Conservation (phyloP, 2,329 filamentous ascomycete genomes). For the Alternaria atra region DNA sequence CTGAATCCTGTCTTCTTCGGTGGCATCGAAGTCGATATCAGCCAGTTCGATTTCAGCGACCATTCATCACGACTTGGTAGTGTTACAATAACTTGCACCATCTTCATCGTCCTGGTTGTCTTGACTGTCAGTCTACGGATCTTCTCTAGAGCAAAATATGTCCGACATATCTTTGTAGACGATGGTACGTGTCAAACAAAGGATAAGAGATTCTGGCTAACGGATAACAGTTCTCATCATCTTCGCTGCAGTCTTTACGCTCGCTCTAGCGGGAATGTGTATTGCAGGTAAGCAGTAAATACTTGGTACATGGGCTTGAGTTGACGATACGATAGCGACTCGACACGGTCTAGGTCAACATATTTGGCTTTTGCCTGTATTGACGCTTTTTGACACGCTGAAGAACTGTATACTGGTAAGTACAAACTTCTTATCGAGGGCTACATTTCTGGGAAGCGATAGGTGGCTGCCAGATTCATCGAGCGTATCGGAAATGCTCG, state of each 20-base stretch:
- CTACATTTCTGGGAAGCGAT: neutral
- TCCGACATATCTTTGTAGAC: conserved; percentile 35
- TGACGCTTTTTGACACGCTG: conserved; percentile 20
- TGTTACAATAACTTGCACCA: conserved; percentile 26
- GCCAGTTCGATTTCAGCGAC: conserved; percentile 33
- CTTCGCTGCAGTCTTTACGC: conserved; percentile 33
- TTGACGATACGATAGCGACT: conserved; percentile 24
- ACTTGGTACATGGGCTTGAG: neutral
- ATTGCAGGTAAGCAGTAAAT: conserved; percentile 31
- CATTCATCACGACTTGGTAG: conserved; percentile 24
- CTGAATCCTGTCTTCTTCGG: conserved; percentile 12
- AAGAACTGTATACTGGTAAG: conserved; percentile 33
- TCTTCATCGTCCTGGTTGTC: conserved; percentile 32
- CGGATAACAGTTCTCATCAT: conserved; percentile 31
- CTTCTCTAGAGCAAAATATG: conserved; percentile 29
- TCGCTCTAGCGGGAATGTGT: conserved; percentile 33
- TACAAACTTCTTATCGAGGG: neutral
- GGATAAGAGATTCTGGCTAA: neutral
- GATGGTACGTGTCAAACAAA: conserved; percentile 26
- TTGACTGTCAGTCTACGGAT: conserved; percentile 32
- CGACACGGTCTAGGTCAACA: conserved; percentile 34
- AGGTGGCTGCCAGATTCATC: neutral
- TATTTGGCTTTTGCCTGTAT: conserved; percentile 29
- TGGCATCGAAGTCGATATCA: conserved; percentile 28
- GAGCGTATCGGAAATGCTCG: too few relatives aligned